phyloP scores from a whole-genome alignment of 345 rosid species.

The Camelina laxa region DNA sequence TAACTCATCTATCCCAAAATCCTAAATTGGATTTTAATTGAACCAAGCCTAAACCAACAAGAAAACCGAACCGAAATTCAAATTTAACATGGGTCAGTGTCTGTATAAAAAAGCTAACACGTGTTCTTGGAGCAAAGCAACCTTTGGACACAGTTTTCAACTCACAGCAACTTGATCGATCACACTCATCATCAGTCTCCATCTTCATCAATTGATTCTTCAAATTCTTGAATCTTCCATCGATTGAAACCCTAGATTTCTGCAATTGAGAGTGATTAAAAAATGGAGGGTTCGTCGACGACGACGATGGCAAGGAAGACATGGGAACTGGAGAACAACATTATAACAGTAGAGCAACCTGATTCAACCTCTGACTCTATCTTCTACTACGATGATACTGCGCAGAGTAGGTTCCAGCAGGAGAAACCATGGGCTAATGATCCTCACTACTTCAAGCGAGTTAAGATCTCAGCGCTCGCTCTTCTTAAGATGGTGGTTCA shows the following conservation, averaged over 20 bases:
- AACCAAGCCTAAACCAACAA: not conserved
- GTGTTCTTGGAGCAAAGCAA: constrained; percentile 5
- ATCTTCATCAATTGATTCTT: not conserved
- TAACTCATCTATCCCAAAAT: constrained; percentile 11
- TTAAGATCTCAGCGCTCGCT: constrained; percentile 95
- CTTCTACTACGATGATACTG: constrained; percentile 62
- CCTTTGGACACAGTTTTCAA: not conserved
- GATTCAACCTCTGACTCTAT: constrained; percentile 62
- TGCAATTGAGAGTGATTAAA: not conserved
- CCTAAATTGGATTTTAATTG: not conserved
- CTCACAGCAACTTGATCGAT: constrained; percentile 15
- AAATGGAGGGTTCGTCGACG: constrained; percentile 44
- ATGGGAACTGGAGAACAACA: constrained; percentile 96
- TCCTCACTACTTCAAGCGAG: constrained; percentile 96
- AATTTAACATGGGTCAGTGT: constrained; percentile 14
- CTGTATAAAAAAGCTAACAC: constrained; percentile 6
- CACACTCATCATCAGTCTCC: not conserved
- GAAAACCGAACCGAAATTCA: constrained; percentile 9
- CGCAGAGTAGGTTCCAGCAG: constrained; percentile 47
- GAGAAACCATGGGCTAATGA: constrained; percentile 94
- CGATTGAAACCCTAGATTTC: not conserved
- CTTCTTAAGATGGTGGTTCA: constrained; percentile 99
- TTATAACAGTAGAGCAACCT: constrained; percentile 54
- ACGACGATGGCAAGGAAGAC: constrained; percentile 81
- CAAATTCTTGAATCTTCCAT: not conserved